Conservation (phyloP, 2,329 filamentous ascomycete genomes). For the Ophiobolus disseminans region DNA sequence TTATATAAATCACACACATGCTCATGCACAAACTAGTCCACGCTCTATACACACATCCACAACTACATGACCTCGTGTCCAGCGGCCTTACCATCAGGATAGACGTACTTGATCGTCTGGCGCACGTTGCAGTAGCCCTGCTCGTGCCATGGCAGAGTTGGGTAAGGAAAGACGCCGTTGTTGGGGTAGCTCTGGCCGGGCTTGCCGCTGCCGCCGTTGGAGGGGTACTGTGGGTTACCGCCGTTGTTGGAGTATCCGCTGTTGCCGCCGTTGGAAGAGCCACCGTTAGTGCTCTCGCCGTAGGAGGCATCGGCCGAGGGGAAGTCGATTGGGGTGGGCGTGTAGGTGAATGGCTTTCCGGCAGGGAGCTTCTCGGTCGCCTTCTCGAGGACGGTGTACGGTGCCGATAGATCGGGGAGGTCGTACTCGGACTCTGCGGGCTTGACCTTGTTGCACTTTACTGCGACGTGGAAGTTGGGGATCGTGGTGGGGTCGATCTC, state of each 20-base stretch:
- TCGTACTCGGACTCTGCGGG: conserved; percentile 33
- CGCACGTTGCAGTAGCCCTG: conserved; percentile 40
- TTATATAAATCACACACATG: conserved; percentile 3
- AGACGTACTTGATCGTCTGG: conserved; percentile 46
- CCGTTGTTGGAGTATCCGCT: conserved; percentile 2
- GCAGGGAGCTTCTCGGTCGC: conserved; percentile 38
- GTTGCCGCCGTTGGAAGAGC: conserved; percentile 3
- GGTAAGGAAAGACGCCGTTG: conserved; percentile 23
- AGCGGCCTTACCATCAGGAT: conserved; percentile 33
- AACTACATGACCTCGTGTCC: background rate
- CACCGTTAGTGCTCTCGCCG: conserved; percentile 10
- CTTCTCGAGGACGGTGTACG: conserved; percentile 34
- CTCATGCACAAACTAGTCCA: background rate
- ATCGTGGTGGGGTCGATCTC: conserved; percentile 37
- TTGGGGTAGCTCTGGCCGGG: conserved; percentile 6
- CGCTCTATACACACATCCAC: background rate
- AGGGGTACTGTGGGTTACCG: background rate
- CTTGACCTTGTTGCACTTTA: conserved; percentile 38
- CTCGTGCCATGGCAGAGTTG: conserved; percentile 32
- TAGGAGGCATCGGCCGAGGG: conserved; percentile 23
- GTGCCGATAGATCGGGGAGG: conserved; percentile 38
- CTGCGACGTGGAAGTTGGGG: conserved; percentile 44
- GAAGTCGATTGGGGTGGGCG: conserved; percentile 27
- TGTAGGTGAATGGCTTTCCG: conserved; percentile 39
- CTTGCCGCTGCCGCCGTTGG: background rate